Percentiles rank a stretch among this genome's conserved stretches.
phyloP scores from a whole-genome alignment of 2,329 filamentous ascomycete species.

The Alternaria novae-zelandiae region DNA sequence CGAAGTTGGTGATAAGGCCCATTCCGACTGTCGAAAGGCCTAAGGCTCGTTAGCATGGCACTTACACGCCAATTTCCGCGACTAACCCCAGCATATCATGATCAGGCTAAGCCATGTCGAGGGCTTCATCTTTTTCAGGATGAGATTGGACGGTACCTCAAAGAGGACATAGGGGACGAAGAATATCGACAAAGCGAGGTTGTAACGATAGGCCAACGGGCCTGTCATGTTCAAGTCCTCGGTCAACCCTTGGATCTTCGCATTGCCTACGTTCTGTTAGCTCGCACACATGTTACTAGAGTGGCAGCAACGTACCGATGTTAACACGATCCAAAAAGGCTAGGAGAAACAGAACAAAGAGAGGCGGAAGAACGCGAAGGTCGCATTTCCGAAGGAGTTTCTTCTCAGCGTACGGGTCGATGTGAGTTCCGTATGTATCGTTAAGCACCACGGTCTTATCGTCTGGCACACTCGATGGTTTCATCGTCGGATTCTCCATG shows the following conservation, averaged over 20 bases:
- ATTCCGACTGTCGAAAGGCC: constrained; percentile 51
- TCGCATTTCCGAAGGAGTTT: constrained; percentile 58
- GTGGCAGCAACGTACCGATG: constrained; percentile 24
- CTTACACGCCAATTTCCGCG: background rate
- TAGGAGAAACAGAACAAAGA: constrained; percentile 51
- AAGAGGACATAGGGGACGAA: constrained; percentile 49
- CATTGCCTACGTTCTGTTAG: constrained; percentile 42
- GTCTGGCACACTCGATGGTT: constrained; percentile 7
- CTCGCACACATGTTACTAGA: background rate
- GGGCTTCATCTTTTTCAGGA: constrained; percentile 50
- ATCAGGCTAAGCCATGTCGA: constrained; percentile 49
- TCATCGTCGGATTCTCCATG: constrained; percentile 16
- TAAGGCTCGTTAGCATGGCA: background rate
- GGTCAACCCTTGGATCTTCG: constrained; percentile 48
- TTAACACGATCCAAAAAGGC: constrained; percentile 27
- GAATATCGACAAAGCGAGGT: constrained; percentile 48
- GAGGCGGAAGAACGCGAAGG: constrained; percentile 55
- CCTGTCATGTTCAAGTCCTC: constrained; percentile 48
- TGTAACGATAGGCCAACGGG: constrained; percentile 38
- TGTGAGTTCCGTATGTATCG: constrained; percentile 29
- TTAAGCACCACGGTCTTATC: constrained; percentile 36
- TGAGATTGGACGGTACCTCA: constrained; percentile 46
- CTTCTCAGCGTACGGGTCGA: constrained; percentile 51
- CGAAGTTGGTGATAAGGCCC: constrained; percentile 56
- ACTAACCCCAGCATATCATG: constrained; percentile 47